Evolutionary conservation across 331 rosid species (phyloP), one percentile per base, ranked within the genome.

Genomic region (Erythrophleum ivorense): DNA sequence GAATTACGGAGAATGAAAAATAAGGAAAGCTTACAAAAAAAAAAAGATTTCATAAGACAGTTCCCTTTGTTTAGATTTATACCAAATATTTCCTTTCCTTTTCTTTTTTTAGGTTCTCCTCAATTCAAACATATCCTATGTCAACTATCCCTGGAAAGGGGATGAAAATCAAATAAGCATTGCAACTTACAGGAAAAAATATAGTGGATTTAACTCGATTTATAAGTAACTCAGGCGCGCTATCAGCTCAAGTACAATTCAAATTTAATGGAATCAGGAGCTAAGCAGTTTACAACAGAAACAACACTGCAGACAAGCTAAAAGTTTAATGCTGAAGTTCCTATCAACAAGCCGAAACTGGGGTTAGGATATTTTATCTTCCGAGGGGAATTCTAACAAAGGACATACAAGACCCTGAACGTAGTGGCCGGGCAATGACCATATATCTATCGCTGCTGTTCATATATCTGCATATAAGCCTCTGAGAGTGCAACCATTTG

Each of bases 401-500:
- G 34, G 54, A 29, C 41, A 6, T 48, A 13, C 74, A 69, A 11
- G 54, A 46, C 54, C 45, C 29, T 38, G 34, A 65, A 74, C 12
- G 58, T 24, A 29, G 24, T 13, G 12, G 41, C 41, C 41, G 24
- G 40, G 58, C 10, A 46, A 70, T 24, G 41, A 46, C 41, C 57
- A 48, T 2, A 69, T 19, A 45, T 31, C 8, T 3, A 77, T 52
- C 66, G 93, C 66, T 92, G 99, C 88, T 89, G 98, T 85, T 95
- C 99, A 75, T 95, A 95, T 86, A 95, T 93, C 88, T 95, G 98
- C 94, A 93, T 93, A 71, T 93, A 95, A 34, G 99, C 66, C 93
- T 95, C 98, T 10, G 99, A 95, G 49, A 95, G 94, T 6, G 99
- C 99, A 79, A 91, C 99, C 96, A 95, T 88, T 70, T 95, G 99